These are phyloP conservation scores for Suhomyces guaymorum DNA, from an alignment of 1,139 yeast genomes.

Conservation along the genomic window DNA sequence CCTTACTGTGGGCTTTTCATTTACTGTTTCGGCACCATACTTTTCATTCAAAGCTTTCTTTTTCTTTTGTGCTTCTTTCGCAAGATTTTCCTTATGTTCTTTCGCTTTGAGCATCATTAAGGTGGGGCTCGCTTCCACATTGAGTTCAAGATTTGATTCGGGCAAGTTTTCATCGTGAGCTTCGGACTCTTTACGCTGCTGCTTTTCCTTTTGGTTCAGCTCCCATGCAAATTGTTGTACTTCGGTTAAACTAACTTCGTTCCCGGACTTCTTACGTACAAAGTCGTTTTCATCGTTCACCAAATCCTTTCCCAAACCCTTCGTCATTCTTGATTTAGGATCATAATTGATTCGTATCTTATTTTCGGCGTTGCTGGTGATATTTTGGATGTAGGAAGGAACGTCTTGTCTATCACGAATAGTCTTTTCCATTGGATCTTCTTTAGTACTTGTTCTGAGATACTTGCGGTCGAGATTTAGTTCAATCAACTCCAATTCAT, in stretches of 20 bases:
- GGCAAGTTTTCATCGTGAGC: conserved; percentile 15
- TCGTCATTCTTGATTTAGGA: conserved; percentile 57
- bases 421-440: conserved; percentile 38
- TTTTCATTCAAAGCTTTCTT: conserved; percentile 34
- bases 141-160: conserved; percentile 41
- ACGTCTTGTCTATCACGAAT: conserved; percentile 55
- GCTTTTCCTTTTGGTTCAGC: conserved; percentile 22
- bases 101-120: conserved; percentile 49
- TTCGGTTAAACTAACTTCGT: conserved; percentile 50
- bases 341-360: conserved; percentile 42
- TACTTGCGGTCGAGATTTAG: conserved; percentile 39
- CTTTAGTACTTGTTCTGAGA: conserved; percentile 30
- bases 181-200: conserved; percentile 18
- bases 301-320: conserved; percentile 48
- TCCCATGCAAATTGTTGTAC: conserved; percentile 60
- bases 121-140: conserved; percentile 63
- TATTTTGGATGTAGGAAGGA: conserved; percentile 49
- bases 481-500: conserved; percentile 50
- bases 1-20: not conserved
- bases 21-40: conserved; percentile 20
- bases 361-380: conserved; percentile 29
- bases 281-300: conserved; percentile 54
- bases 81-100: conserved; percentile 29
- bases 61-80: conserved; percentile 28
- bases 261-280: conserved; percentile 52